phyloP scores from a whole-genome alignment of 176 grass and related monocot species.

The Canna indica region DNA sequence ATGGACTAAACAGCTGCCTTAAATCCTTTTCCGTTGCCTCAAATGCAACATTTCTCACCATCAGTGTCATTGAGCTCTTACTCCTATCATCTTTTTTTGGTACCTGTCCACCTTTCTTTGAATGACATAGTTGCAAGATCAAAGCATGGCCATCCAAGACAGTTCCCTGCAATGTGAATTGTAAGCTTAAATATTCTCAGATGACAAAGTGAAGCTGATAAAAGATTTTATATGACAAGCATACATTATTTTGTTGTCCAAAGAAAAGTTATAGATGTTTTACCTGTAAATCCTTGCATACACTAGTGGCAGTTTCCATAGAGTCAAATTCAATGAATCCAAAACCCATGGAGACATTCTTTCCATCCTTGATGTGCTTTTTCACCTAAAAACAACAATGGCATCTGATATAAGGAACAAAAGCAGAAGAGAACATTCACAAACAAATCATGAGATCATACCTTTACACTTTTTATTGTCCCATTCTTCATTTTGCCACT shows the following conservation, averaged over 20 bases:
- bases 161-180: conserved; percentile 42
- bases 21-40: conserved; percentile 86
- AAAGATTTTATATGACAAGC: conserved; percentile 2
- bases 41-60: conserved; percentile 92
- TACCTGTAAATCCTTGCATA: conserved; percentile 95
- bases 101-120: conserved; percentile 43
- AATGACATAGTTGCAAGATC: conserved; percentile 86
- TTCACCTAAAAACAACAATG: conserved; percentile 51
- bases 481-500: conserved; percentile 60
- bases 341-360: conserved; percentile 93
- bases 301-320: conserved; percentile 64
- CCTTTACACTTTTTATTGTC: conserved; percentile 76
- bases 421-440: neutral
- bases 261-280: neutral
- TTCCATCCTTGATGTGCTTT: conserved; percentile 81
- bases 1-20: conserved; percentile 79
- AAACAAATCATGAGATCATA: conserved; percentile 27
- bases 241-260: neutral
- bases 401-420: conserved; percentile 14
- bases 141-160: conserved; percentile 95
- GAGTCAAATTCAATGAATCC: conserved; percentile 95
- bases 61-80: conserved; percentile 82
- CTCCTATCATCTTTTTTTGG: conserved; percentile 62
- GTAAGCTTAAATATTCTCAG: conserved; percentile 5
- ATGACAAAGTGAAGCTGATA: neutral